Evolutionary conservation across 176 grass and related monocot genomes (phyloP).

Genomic region (Luzula sylvatica): DNA sequence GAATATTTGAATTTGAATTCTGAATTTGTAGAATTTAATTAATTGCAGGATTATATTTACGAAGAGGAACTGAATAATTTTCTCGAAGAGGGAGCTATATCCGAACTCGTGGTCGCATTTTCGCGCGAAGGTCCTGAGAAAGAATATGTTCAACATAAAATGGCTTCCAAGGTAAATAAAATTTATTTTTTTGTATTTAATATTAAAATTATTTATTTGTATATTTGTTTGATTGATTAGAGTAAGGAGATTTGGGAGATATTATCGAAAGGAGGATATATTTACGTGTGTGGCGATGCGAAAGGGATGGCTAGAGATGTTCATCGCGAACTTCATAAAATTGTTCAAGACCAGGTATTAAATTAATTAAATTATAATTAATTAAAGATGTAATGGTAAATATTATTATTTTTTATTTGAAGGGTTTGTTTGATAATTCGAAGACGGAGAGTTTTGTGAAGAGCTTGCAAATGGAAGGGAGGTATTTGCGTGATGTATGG

Average conservation of each 20-base stretch:
- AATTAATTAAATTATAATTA: not conserved
- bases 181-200: too few species aligned
- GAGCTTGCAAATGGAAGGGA: conserved; percentile 83
- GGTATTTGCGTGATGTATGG: conserved; percentile 85
- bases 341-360: conserved; percentile 77
- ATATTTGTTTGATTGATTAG: conserved; percentile 29
- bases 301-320: conserved; percentile 97
- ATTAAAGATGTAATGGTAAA: not conserved
- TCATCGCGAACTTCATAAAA: conserved; percentile 69
- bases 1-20: conserved; percentile 3
- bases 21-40: not conserved
- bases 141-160: conserved; percentile 99
- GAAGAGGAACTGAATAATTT: conserved; percentile 84
- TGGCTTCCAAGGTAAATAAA: conserved; percentile 55
- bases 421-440: conserved; percentile 76
- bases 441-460: conserved; percentile 82
- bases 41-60: conserved; percentile 81
- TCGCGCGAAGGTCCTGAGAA: conserved; percentile 67
- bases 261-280: conserved; percentile 59
- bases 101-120: conserved; percentile 75
- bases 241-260: conserved; percentile 63
- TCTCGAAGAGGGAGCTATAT: conserved; percentile 46
- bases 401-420: not conserved
- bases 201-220: not conserved
- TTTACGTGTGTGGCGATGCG: conserved; percentile 93